Evolutionary conservation across 2,329 filamentous ascomycete species (phyloP).

Genomic region (Penicillium fuscoglaucum): DNA sequence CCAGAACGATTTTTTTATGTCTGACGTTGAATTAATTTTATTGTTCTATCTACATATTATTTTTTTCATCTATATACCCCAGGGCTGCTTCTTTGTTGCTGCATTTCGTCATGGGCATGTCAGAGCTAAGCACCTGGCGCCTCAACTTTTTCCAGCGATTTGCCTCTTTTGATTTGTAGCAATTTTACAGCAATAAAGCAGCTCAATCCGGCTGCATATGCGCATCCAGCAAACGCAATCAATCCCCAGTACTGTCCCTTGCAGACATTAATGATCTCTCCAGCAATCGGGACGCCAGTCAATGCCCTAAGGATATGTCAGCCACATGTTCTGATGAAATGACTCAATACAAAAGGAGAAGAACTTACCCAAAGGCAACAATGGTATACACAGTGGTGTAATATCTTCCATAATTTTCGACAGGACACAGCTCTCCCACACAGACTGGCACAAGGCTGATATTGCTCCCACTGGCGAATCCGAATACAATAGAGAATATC

Average conservation of each 20-base stretch:
- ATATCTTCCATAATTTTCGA: conserved; percentile 44
- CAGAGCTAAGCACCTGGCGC: conserved; percentile 1
- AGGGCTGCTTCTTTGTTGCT: background rate
- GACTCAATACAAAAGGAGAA: background rate
- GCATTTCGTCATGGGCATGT: conserved; percentile 10
- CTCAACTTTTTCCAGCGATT: conserved; percentile 2
- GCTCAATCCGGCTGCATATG: conserved; percentile 18
- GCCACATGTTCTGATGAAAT: background rate
- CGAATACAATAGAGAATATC: conserved; percentile 32
- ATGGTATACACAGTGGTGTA: conserved; percentile 39
- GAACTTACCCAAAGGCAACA: conserved; percentile 28
- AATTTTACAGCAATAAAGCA: conserved; percentile 16
- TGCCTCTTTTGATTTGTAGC: conserved; percentile 8
- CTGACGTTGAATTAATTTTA: background rate
- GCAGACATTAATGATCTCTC: conserved; percentile 32
- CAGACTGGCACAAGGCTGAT: conserved; percentile 46
- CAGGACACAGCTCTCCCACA: conserved; percentile 49
- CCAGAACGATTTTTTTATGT: background rate
- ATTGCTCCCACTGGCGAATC: conserved; percentile 42
- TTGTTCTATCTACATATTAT: background rate
- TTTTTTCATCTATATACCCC: background rate
- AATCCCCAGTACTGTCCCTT: conserved; percentile 30
- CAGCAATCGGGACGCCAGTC: conserved; percentile 30
- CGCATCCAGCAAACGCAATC: conserved; percentile 21
- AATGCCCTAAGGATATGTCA: conserved; percentile 21